phyloP scores from a whole-genome alignment of 805 yeast genomes.

The Kuraishia capsulata region DNA sequence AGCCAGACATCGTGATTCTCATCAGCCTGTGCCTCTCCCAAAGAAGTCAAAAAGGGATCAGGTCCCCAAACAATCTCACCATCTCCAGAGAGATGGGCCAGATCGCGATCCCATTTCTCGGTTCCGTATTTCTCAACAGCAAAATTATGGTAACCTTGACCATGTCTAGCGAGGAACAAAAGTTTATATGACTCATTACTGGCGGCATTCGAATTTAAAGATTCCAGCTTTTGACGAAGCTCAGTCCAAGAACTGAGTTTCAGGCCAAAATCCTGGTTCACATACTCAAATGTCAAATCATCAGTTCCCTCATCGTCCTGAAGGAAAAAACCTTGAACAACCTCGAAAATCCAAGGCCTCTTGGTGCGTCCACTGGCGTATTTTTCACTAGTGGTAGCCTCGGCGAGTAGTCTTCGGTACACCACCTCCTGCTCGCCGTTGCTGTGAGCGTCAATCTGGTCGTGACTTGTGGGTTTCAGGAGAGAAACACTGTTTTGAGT shows the following conservation, averaged over 20 bases:
- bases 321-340: conserved; percentile 39
- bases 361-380: conserved; percentile 16
- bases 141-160: conserved; percentile 60
- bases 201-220: conserved; percentile 25
- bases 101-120: conserved; percentile 47
- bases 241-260: conserved; percentile 29
- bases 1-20: conserved; percentile 35
- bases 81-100: conserved; percentile 43
- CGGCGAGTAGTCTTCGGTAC: conserved; percentile 7
- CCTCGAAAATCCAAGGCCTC: conserved; percentile 39
- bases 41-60: conserved; percentile 48
- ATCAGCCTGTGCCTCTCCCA: conserved; percentile 49
- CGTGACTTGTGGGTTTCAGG: conserved; percentile 6
- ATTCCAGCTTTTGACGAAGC: conserved; percentile 20
- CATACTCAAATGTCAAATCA: conserved; percentile 35
- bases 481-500: conserved; percentile 1
- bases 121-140: conserved; percentile 46
- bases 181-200: conserved; percentile 36
- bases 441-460: conserved; percentile 18
- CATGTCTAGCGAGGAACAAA: conserved; percentile 53
- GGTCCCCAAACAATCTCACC: conserved; percentile 50
- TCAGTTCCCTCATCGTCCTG: conserved; percentile 35
- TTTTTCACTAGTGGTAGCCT: conserved; percentile 6
- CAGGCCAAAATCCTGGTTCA: conserved; percentile 34
- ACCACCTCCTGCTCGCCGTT: conserved; percentile 10